Evolutionary conservation across 306 rosid species (phyloP).

Genomic region (Dalbergia cultrata): DNA sequence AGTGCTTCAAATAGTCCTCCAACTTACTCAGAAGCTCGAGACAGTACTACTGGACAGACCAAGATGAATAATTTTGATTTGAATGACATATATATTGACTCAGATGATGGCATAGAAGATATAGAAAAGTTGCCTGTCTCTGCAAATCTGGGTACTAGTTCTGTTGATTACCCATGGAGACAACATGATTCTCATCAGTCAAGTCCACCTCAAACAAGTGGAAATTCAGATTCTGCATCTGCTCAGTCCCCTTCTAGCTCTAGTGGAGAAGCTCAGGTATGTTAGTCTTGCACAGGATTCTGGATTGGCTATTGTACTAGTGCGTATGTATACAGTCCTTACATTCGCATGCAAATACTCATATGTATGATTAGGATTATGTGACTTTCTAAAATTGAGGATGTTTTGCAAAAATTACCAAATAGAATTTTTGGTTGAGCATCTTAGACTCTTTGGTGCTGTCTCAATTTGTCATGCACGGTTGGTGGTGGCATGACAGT

Average conservation of each 20-base stretch:
- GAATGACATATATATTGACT: slow-evolving; percentile 70
- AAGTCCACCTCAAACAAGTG: slow-evolving; percentile 95
- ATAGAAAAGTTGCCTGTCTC: slow-evolving; percentile 66
- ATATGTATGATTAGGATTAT: slow-evolving; percentile 11
- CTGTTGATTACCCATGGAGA: slow-evolving; percentile 73
- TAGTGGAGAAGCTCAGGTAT: slow-evolving; percentile 93
- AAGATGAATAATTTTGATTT: slow-evolving; percentile 74
- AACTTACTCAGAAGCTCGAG: slow-evolving; percentile 70
- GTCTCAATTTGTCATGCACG: slow-evolving; percentile 11
- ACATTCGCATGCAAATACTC: not conserved
- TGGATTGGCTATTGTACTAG: slow-evolving; percentile 18
- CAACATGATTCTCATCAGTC: slow-evolving; percentile 86
- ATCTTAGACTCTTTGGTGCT: slow-evolving; percentile 6
- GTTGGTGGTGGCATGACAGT: slow-evolving; percentile 1
- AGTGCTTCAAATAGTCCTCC: slow-evolving; percentile 70
- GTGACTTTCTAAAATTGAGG: slow-evolving; percentile 32
- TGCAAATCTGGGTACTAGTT: slow-evolving; percentile 66
- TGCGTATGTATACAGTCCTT: slow-evolving; percentile 16
- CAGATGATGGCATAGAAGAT: slow-evolving; percentile 81
- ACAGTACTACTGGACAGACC: slow-evolving; percentile 63
- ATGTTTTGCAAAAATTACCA: slow-evolving; percentile 25
- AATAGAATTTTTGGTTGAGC: not conserved
- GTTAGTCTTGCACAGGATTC: slow-evolving; percentile 30
- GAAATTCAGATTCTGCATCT: slow-evolving; percentile 93
- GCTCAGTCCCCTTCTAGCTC: slow-evolving; percentile 94